phyloP scores from a whole-genome alignment of 2,329 filamentous ascomycete genomes.

The Fonsecaea erecta region DNA sequence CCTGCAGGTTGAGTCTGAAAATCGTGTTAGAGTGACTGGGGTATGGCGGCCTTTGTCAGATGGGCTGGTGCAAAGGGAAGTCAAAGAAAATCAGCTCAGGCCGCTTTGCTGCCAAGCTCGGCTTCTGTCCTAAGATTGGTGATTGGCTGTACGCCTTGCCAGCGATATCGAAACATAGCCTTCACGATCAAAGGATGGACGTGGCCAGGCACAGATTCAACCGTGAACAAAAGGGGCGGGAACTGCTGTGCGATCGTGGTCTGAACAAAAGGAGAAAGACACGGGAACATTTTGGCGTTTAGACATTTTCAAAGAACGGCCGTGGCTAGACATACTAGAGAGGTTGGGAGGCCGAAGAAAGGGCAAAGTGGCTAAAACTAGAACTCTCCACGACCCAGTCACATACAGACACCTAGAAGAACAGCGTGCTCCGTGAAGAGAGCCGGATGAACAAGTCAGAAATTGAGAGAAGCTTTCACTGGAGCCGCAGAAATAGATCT shows the following conservation, averaged over 20 bases:
- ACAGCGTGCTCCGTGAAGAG: neutral
- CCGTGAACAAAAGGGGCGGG: neutral
- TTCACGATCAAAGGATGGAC: neutral
- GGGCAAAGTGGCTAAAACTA: neutral
- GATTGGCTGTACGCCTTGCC: neutral
- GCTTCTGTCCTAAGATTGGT: neutral
- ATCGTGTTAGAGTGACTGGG: neutral
- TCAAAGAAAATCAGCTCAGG: neutral
- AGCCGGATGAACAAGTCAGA: neutral
- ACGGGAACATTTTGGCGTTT: neutral
- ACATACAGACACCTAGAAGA: neutral
- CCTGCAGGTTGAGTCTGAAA: neutral
- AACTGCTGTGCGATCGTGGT: neutral
- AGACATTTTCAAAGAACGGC: neutral
- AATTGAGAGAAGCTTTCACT: neutral
- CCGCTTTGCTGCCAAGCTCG: neutral
- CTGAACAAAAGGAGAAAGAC: neutral
- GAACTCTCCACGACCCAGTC: neutral
- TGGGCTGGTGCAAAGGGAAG: neutral
- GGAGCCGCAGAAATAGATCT: too few species aligned
- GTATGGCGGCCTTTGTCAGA: neutral
- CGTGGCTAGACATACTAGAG: neutral
- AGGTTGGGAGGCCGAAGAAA: neutral
- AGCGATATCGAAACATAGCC: neutral
- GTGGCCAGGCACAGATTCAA: neutral